phyloP scores from a whole-genome alignment of 1,284 basidiomycete species.

The Coniferiporia weirii region DNA sequence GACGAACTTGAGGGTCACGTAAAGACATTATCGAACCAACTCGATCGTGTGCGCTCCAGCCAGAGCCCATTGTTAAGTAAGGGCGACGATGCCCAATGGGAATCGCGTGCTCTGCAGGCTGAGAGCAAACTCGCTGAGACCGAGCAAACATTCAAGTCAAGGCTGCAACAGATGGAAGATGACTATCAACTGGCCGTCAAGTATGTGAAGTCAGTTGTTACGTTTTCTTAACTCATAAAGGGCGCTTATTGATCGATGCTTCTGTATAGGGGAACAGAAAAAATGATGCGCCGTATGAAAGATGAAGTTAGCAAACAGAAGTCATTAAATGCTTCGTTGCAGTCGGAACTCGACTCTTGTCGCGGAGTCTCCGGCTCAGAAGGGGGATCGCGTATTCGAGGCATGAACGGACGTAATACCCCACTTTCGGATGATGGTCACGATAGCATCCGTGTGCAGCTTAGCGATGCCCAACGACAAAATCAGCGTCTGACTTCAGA shows the following conservation, averaged over 20 bases:
- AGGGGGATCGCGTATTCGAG: conserved; percentile 52
- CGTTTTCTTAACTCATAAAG: conserved; percentile 24
- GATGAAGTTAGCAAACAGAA: conserved; percentile 91
- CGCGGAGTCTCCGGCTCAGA: conserved; percentile 55
- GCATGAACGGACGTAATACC: conserved; percentile 73
- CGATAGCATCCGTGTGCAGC: conserved; percentile 60
- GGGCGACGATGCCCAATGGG: conserved; percentile 30
- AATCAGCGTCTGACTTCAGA: conserved; percentile 62
- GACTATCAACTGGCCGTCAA: conserved; percentile 93
- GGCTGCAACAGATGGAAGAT: conserved; percentile 83
- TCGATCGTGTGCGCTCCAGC: conserved; percentile 56
- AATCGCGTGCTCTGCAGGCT: conserved; percentile 57
- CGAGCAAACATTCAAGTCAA: conserved; percentile 70
- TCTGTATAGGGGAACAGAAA: conserved; percentile 83
- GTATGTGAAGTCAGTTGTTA: conserved; percentile 72
- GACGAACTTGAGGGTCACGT: conserved; percentile 72
- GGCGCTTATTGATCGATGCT: background rate
- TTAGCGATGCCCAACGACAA: conserved; percentile 69
- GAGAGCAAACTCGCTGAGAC: conserved; percentile 77
- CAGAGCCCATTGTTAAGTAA: conserved; percentile 40
- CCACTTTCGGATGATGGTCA: conserved; percentile 68
- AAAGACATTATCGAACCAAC: conserved; percentile 54
- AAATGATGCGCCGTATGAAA: conserved; percentile 97
- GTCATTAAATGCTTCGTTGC: conserved; percentile 69
- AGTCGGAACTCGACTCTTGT: conserved; percentile 70